Base-by-base conservation (phyloP, 75 land plant genomes). In the Pinus tabuliformis region DNA sequence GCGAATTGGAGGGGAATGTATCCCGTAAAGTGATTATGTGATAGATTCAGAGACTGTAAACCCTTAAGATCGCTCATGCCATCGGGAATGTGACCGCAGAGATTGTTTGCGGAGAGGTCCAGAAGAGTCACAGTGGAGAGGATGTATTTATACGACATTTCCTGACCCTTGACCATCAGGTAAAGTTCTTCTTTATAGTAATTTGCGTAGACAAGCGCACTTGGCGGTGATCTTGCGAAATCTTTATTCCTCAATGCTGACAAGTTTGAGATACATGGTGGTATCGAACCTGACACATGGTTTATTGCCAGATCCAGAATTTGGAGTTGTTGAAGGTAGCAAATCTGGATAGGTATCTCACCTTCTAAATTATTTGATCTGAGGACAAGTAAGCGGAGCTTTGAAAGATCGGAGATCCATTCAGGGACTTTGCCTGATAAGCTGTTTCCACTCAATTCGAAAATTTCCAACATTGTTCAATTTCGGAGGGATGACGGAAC, bases 91-190 rank as follows among this genome's bases (percentile, higher is more conserved):
- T 62, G 33, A 33, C 79, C 79, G 18, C 33, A 17, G 6, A 78
- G 33, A 17, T 57, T 59, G 54, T 78, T 78, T 28, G 17, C 33
- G 3, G 78, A 77, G 9, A 77, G 52, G 26, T 77, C 78, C 6
- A 73, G 61, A 45, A 45, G 49, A 36, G 37, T 37, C 72, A 70
- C 22, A n/a, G 4, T 17, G 13, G 45, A 70, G 9, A 39, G 72
- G 15, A 39, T 70, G 37, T 70, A 33, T 20, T 70, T 39, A 18
- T 70, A 61, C 63, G 63, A 28, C 63, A 17, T 22, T 20, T 61
- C 63, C 26, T 11, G 28, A 24, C 63, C 63, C 63, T 24, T 22
- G 28, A 61, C 63, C 63, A 61, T 61, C 28, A 61, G 37, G 30
- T 70, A 37, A 70, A 33, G 16, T 16, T 70, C 45, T 36, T 70